Conservation (phyloP, 23 red algal genomes). For the Gracilaria domingensis region DNA sequence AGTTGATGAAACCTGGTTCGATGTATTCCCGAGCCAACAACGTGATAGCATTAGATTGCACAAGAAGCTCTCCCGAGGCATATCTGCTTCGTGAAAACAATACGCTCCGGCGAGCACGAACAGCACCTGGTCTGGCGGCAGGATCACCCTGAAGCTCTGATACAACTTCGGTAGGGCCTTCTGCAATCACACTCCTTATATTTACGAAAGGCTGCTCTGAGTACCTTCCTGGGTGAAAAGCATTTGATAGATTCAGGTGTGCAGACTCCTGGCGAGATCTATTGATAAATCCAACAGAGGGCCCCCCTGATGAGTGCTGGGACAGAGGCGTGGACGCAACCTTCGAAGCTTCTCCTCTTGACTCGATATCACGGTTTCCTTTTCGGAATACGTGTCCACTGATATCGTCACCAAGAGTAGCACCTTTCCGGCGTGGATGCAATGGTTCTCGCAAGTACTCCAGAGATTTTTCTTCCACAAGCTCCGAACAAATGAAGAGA, state of each 20-base stretch:
- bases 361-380: not conserved
- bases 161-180: not conserved
- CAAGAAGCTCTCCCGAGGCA: conserved; percentile 83
- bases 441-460: conserved; percentile 73
- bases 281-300: not conserved
- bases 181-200: not conserved
- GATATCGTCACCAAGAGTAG: conserved; percentile 30
- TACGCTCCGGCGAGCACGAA: conserved; percentile 52
- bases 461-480: conserved; percentile 67
- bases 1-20: conserved; percentile 75
- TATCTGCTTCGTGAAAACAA: conserved; percentile 81
- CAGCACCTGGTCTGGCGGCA: conserved; percentile 24
- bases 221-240: conserved; percentile 1
- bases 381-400: not conserved
- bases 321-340: not conserved
- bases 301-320: not conserved
- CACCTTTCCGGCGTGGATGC: conserved; percentile 59
- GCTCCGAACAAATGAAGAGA: conserved; percentile 70
- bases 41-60: conserved; percentile 69
- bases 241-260: not conserved
- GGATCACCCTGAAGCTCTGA: conserved; percentile 38
- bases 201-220: not conserved
- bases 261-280: not conserved
- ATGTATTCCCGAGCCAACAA: conserved; percentile 78
- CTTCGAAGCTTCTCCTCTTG: not conserved